A percentile compares a stretch with the other conserved stretches of the same genome.
Conservation (phyloP, 2,329 filamentous ascomycete species). For the Botrytis squamosa region DNA sequence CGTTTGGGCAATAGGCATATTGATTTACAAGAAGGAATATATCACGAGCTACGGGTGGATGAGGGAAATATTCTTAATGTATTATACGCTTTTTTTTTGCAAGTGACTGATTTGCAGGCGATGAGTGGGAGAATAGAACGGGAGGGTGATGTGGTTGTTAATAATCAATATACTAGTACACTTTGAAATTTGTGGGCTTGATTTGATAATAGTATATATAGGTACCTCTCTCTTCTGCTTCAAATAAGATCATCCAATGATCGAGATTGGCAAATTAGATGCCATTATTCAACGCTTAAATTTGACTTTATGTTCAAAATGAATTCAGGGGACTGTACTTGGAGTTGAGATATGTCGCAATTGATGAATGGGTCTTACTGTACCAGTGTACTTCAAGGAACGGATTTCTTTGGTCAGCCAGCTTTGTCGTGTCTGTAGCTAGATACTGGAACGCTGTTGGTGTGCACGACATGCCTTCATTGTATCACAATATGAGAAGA, state of each 20-base stretch:
- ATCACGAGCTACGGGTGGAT: background rate
- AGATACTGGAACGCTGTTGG: background rate
- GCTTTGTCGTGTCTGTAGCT: background rate
- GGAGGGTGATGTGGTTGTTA: background rate
- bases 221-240: background rate
- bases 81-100: background rate
- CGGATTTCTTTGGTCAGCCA: background rate
- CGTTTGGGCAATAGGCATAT: conserved; percentile 2
- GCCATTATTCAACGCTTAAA: background rate
- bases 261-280: background rate
- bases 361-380: background rate
- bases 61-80: background rate
- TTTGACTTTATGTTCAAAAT: background rate
- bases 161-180: background rate
- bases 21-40: background rate
- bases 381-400: conserved; percentile 1
- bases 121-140: background rate
- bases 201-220: background rate
- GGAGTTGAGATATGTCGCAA: background rate
- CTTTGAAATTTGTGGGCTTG: background rate
- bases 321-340: background rate
- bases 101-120: background rate
- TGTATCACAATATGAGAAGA: background rate
- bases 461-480: background rate
- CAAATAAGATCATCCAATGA: background rate